These are phyloP conservation scores for Angomonas deanei DNA, from an alignment of 208 protist genomes.

Conservation along the genomic window DNA sequence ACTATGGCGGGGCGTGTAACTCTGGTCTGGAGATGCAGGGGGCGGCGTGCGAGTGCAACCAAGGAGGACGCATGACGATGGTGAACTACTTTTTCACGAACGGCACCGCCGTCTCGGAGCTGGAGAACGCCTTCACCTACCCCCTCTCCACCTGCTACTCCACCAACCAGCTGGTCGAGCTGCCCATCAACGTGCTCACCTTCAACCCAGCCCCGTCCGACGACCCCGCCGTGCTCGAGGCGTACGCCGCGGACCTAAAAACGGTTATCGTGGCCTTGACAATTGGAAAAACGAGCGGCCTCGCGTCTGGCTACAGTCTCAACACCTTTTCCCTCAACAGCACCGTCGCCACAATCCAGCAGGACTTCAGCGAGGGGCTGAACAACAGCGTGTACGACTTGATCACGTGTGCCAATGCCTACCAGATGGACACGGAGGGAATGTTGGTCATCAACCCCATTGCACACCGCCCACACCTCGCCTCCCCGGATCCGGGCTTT, in stretches of 20 bases:
- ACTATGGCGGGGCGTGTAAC: constrained; percentile 39
- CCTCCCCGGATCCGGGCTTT: constrained; percentile 8
- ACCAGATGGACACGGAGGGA: not conserved
- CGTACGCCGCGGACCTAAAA: not conserved
- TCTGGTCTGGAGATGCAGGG: constrained; percentile 5
- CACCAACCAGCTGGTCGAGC: not conserved
- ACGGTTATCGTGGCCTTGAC: not conserved
- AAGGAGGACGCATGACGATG: constrained; percentile 21
- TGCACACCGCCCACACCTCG: constrained; percentile 1
- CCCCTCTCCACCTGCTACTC: constrained; percentile 4
- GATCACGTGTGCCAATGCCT: not conserved
- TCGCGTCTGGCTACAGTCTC: not conserved
- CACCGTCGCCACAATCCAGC: not conserved
- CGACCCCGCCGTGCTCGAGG: not conserved
- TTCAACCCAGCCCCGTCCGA: constrained; percentile 1
- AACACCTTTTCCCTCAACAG: not conserved
- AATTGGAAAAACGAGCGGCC: not conserved
- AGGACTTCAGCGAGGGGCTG: not conserved
- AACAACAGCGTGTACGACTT: not conserved
- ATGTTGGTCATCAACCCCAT: constrained; percentile 23
- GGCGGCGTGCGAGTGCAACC: constrained; percentile 41
- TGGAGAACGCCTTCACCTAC: not conserved
- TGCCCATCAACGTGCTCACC: constrained; percentile 6
- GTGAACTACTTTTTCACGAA: constrained; percentile 9
- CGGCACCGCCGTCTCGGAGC: not conserved